These are phyloP conservation scores for Lachancea fermentati DNA, from an alignment of 805 yeast genomes.

Conservation along the genomic window DNA sequence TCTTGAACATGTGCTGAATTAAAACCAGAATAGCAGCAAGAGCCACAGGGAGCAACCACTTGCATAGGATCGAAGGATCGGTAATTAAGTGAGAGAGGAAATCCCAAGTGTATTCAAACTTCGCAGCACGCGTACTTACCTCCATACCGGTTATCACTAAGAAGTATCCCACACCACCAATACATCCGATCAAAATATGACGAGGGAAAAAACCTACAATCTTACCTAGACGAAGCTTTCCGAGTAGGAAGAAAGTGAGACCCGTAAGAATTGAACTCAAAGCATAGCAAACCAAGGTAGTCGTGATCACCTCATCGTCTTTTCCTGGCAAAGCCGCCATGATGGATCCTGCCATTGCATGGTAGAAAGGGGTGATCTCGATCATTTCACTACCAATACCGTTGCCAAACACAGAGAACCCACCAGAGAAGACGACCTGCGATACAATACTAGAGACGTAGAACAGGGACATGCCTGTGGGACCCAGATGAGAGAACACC, in stretches of 20 bases:
- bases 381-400: slow-evolving; percentile 99
- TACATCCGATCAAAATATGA: slow-evolving; percentile 93
- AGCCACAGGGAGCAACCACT: slow-evolving; percentile 66
- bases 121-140: slow-evolving; percentile 76
- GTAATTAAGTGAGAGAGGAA: slow-evolving; percentile 46
- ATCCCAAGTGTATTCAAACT: slow-evolving; percentile 54
- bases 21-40: slow-evolving; percentile 57
- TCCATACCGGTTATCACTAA: slow-evolving; percentile 85
- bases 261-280: slow-evolving; percentile 85
- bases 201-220: slow-evolving; percentile 94
- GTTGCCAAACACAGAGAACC: slow-evolving; percentile 82
- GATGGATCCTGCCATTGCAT: slow-evolving; percentile 81
- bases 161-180: slow-evolving; percentile 97
- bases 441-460: slow-evolving; percentile 87
- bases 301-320: slow-evolving; percentile 66
- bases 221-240: slow-evolving; percentile 74
- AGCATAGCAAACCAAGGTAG: slow-evolving; percentile 83
- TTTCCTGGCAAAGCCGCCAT: slow-evolving; percentile 35
- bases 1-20: slow-evolving; percentile 54
- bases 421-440: slow-evolving; percentile 81
- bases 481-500: slow-evolving; percentile 70
- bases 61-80: slow-evolving; percentile 38
- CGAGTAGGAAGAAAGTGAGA: slow-evolving; percentile 65
- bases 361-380: slow-evolving; percentile 98
- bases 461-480: slow-evolving; percentile 90